Base-by-base conservation (phyloP, 2,329 filamentous ascomycete species). In the Venturia aucupariae region DNA sequence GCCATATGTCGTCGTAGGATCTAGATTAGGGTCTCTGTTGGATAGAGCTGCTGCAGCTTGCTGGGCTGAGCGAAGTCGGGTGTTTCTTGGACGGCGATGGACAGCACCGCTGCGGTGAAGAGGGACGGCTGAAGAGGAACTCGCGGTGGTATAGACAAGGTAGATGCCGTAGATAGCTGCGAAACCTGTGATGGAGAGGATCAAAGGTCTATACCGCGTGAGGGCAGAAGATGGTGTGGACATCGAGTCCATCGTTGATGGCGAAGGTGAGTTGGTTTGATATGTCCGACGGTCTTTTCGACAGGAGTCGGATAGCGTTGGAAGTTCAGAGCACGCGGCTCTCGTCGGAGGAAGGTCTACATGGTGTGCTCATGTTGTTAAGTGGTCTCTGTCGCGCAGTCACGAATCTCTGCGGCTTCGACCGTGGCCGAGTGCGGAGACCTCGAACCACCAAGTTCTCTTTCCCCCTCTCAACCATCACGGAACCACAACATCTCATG, bases 41-140 rank as follows among this genome's bases (percentile, higher is more conserved):
- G 30, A n/a, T 27, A 22, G 22, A 22, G 35, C 22, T 32, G 51
- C 30, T 15, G 59, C 41, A 22, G 35, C 38, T 44, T 41, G 35
- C 35, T 60, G 59, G 15, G 59, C 59, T 41, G 35, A 27, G 10
- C 41, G 38, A 41, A 42, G 35, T 15, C 59, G 59, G 13, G 35
- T 5, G 15, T 60, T 19, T 42, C 35, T 41, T 41, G 59, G 27
- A 38, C 59, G 59, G 13, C 59, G 59, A 67, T 86, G 85, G 44
- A 90, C 72, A 13, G 88, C 87, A 73, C 89, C 90, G 71, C 86
- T 87, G 67, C 88, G 80, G 68, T 84, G 87, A 38, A 90, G 76
- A 54, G 68, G 66, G 32, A 63, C 70, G 65, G 69, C 70, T 64
- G 64, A 68, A 66, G 68, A 69, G 30, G 67, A 70, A 55, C 73